Base-by-base conservation (phyloP, 1,284 basidiomycete genomes). In the Rhodotorula sp. region DNA sequence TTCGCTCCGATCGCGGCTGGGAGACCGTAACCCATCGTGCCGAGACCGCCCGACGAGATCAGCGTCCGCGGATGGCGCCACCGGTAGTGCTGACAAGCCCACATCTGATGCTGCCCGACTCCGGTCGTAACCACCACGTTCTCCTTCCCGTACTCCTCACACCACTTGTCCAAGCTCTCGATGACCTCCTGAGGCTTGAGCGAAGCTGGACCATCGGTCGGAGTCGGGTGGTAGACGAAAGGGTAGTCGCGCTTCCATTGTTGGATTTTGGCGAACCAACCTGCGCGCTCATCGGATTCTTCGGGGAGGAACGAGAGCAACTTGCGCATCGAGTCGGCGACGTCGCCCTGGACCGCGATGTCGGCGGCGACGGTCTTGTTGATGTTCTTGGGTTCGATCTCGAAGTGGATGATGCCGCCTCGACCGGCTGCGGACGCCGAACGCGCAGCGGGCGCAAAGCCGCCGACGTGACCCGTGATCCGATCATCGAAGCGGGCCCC, bases 31-130 rank as follows among this genome's bases (percentile, higher is more conserved):
- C 96, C 97, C 96, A 98, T 99, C 0, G 93, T 96, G 18, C 96
- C 96, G 29, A 98, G 87, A 77, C 96, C 96, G 78, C 96, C 96
- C 23, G 93, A 96, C 14, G 94, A 94, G 71, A 99, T 89, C 90
- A 95, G 91, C 48, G 91, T 87, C 57, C 90, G 86, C 0, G 96
- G 96, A 64, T 89, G 83, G 71, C 85, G 90, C 95, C 95, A 98
- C 77, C 94, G 86, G 83, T 89, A 98, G 82, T 91, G 87, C 83
- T 99, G 97, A 60, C 92, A 93, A 1, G 96, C 95, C 94, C 94
- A 99, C 96, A 99, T 99, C 83, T 99, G 96, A 84, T 99, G 96
- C 83, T 98, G 96, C 7, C 97, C 97, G 39, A 99, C 97, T 79
- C 96, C 96, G 5, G 97, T 98, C 3, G 92, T 84, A 73, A 99